Conservation (phyloP, 768 basidiomycete genomes). For the Pleurotus tuoliensis region DNA sequence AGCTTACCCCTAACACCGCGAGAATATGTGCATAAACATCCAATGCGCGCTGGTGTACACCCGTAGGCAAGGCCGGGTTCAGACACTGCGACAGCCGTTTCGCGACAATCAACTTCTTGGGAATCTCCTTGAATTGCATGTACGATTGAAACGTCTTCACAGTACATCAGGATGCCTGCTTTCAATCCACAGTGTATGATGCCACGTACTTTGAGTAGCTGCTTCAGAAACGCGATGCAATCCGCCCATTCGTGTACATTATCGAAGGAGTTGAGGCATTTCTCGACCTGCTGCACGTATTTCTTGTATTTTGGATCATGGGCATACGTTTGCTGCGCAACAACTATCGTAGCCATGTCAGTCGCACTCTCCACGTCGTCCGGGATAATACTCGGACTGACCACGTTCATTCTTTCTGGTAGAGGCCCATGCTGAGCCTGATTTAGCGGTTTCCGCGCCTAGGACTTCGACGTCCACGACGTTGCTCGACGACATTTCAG, state of each 20-base stretch:
- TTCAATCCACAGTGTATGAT: neutral
- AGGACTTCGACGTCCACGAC: conserved; percentile 10
- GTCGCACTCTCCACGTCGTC: neutral
- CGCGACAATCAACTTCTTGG: conserved; percentile 88
- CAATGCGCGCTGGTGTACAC: conserved; percentile 93
- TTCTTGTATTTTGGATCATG: conserved; percentile 94
- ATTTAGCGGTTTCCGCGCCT: conserved; percentile 31
- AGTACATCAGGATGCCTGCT: conserved; percentile 1
- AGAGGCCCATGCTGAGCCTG: conserved; percentile 36
- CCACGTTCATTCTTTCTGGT: conserved; percentile 48
- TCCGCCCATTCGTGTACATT: conserved; percentile 99
- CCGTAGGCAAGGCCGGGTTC: conserved; percentile 95
- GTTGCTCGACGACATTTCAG: neutral
- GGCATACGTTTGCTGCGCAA: conserved; percentile 52
- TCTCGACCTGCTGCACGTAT: conserved; percentile 88
- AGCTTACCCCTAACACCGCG: conserved; percentile 80
- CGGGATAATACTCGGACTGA: conserved; percentile 22
- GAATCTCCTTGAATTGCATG: conserved; percentile 94
- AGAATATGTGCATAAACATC: conserved; percentile 95
- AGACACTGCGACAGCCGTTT: conserved; percentile 95
- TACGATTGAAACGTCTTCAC: conserved; percentile 86
- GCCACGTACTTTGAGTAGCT: conserved; percentile 74
- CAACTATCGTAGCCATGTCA: conserved; percentile 28
- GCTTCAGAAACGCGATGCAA: conserved; percentile 95
- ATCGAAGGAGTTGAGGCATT: conserved; percentile 89